Conservation (phyloP, 495 filamentous ascomycete genomes). For the Terfezia boudieri region DNA sequence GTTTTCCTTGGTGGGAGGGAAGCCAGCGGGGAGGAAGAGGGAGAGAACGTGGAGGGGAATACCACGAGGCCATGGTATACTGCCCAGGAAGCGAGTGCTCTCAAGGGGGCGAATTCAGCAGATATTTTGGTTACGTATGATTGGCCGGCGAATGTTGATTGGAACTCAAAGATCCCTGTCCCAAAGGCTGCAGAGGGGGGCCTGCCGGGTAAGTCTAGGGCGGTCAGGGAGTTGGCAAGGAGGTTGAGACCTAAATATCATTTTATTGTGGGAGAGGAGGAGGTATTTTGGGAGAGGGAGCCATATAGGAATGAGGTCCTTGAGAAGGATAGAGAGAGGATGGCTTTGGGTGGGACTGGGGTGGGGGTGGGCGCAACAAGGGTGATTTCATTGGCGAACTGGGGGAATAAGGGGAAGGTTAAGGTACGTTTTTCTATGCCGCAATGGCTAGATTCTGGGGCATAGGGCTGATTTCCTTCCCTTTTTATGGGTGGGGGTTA, state of each 20-base stretch:
- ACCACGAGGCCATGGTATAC: conserved; percentile 38
- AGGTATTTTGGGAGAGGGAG: conserved; percentile 60
- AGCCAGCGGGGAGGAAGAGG: conserved; percentile 22
- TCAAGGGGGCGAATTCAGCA: conserved; percentile 48
- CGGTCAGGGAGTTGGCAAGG: conserved; percentile 51
- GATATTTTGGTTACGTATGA: conserved; percentile 71
- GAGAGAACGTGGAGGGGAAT: neutral
- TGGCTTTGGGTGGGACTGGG: neutral
- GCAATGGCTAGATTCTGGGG: conserved; percentile 34
- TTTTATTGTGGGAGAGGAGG: conserved; percentile 30
- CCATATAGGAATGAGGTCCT: conserved; percentile 34
- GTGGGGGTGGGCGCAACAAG: conserved; percentile 34
- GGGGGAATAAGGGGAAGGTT: conserved; percentile 45
- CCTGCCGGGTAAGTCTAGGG: conserved; percentile 10
- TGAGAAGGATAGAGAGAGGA: conserved; percentile 4
- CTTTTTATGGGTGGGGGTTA: neutral
- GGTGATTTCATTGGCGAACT: conserved; percentile 69
- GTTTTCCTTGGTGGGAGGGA: conserved; percentile 55
- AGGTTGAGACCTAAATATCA: conserved; percentile 72
- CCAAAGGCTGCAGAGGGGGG: conserved; percentile 21
- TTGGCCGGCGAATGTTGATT: conserved; percentile 54
- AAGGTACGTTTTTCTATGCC: conserved; percentile 52
- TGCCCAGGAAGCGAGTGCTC: conserved; percentile 47
- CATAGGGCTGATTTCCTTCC: neutral
- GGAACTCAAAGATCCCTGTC: conserved; percentile 22